Conservation (phyloP, 768 basidiomycete genomes). For the Mycena metata region DNA sequence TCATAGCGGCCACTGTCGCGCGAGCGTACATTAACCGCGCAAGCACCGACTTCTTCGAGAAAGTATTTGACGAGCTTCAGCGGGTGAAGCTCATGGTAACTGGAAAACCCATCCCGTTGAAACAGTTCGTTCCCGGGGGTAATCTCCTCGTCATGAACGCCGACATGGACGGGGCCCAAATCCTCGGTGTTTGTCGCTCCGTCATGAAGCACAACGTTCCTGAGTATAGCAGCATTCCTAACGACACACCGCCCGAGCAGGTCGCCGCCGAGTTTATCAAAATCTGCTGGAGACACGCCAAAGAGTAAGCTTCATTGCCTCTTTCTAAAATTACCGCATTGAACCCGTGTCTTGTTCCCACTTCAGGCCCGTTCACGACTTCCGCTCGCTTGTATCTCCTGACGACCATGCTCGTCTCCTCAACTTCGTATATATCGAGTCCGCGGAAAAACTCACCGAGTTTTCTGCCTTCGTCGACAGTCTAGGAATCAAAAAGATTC, state of each 20-base stretch:
- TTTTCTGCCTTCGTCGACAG: conserved; percentile 1
- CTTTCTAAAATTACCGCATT: background rate
- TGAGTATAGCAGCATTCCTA: conserved; percentile 9
- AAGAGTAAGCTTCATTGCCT: background rate
- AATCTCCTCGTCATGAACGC: conserved; percentile 6
- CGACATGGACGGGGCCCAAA: conserved; percentile 26
- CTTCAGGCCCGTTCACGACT: conserved; percentile 6
- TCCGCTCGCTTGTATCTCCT: background rate
- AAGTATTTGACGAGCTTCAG: conserved; percentile 18
- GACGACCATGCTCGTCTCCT: background rate
- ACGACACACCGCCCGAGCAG: conserved; percentile 2
- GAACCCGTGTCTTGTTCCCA: too few relatives aligned
- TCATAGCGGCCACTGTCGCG: background rate
- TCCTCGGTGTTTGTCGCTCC: background rate
- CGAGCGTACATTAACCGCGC: conserved; percentile 17
- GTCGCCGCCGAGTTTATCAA: conserved; percentile 4
- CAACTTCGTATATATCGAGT: conserved; percentile 5
- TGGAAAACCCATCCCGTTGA: conserved; percentile 10
- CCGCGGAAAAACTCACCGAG: background rate
- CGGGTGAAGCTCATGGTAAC: conserved; percentile 7
- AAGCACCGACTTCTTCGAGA: conserved; percentile 10
- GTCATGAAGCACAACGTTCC: conserved; percentile 19
- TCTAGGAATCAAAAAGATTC: background rate
- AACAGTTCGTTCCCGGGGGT: conserved; percentile 12
- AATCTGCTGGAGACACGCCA: conserved; percentile 12